These are phyloP conservation scores for Syzygium aromaticum DNA, from an alignment of 345 rosid species.

Conservation along the genomic window DNA sequence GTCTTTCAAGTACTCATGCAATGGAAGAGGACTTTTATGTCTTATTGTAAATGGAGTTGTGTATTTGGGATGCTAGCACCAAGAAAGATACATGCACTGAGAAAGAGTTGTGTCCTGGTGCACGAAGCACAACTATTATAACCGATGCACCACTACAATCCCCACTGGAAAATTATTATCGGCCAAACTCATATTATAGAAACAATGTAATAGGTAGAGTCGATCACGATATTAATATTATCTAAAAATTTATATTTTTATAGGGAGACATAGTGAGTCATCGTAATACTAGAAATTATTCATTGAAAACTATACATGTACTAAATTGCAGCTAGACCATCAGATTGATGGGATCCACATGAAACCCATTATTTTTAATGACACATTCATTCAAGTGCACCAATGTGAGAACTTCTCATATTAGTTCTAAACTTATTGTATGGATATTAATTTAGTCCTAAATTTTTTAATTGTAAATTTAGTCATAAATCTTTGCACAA, in stretches of 20 bases:
- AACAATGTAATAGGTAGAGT: background rate
- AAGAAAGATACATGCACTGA: background rate
- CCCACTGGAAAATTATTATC: background rate
- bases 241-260: background rate
- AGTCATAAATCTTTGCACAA: fast-evolving
- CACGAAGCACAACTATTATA: background rate
- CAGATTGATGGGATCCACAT: background rate
- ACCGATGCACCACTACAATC: background rate
- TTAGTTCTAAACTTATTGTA: background rate
- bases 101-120: background rate
- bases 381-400: background rate
- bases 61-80: background rate
- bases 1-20: background rate
- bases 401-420: background rate
- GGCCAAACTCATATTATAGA: background rate
- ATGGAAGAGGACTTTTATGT: background rate
- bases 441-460: background rate
- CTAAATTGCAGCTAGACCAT: too few species aligned
- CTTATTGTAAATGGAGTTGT: background rate
- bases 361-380: background rate
- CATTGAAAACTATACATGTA: too few species aligned
- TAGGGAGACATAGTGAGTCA: background rate
- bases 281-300: background rate
- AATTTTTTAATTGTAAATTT: background rate
- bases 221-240: background rate